Evolutionary conservation across 176 grass and related monocot species (phyloP).

Genomic region (Carex myosuroides): DNA sequence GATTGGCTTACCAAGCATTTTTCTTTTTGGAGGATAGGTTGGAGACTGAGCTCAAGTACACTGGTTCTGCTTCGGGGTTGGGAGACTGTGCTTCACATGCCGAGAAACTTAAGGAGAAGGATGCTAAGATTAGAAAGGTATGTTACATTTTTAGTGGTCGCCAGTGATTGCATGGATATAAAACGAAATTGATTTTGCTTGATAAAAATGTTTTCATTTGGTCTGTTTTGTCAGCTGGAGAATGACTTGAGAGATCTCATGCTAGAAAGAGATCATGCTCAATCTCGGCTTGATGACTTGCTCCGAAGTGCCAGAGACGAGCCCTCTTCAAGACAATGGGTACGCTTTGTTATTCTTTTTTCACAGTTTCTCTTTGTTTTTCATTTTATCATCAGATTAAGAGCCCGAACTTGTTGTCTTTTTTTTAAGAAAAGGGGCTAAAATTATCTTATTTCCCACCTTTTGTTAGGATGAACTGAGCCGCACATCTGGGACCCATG

Average conservation of each 20-base stretch:
- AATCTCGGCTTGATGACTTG: slow-evolving; percentile 68
- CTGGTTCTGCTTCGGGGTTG: slow-evolving; percentile 39
- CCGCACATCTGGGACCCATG: slow-evolving; percentile 39
- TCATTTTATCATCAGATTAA: neutral
- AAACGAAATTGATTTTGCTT: neutral
- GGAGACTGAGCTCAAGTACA: slow-evolving; percentile 56
- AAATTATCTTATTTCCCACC: neutral
- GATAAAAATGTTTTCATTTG: neutral
- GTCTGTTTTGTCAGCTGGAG: slow-evolving; percentile 47
- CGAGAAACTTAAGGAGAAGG: slow-evolving; percentile 64
- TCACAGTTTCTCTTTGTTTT: slow-evolving; percentile 3
- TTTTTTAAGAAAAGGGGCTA: neutral
- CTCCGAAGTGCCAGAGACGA: slow-evolving; percentile 44
- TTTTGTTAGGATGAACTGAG: slow-evolving; percentile 44
- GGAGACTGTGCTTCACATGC: slow-evolving; percentile 32
- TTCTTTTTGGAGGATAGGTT: slow-evolving; percentile 20
- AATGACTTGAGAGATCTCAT: slow-evolving; percentile 63
- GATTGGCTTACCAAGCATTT: neutral
- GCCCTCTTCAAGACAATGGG: slow-evolving; percentile 42
- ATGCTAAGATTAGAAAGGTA: slow-evolving; percentile 74
- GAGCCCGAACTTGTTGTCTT: neutral
- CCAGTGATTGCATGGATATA: neutral
- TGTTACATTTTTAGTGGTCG: neutral
- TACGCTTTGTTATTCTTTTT: slow-evolving; percentile 15
- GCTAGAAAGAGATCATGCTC: slow-evolving; percentile 58